Conservation (phyloP, 352 stramenopile species). For the Phytopythium vexans region DNA sequence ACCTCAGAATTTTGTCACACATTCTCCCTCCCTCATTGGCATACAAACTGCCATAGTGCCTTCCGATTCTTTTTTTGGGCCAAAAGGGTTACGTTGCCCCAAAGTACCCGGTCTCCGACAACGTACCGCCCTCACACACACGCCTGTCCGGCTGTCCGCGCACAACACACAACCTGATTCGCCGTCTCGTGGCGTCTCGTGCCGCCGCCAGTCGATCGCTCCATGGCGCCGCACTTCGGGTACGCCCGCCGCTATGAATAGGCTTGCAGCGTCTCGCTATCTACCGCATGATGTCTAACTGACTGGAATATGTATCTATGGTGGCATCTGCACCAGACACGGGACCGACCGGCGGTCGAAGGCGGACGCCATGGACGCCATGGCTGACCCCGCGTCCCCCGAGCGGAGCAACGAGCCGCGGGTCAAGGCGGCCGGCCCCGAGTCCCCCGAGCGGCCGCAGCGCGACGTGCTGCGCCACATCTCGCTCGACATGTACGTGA, state of each 20-base stretch:
- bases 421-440: slow-evolving; percentile 1
- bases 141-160: not conserved
- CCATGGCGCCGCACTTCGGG: slow-evolving; percentile 46
- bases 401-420: not conserved
- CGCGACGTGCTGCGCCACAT: slow-evolving; percentile 73
- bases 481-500: slow-evolving; percentile 75
- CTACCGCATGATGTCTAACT: too few relatives aligned
- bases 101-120: not conserved
- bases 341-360: not conserved
- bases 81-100: not conserved
- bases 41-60: not conserved
- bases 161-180: slow-evolving; percentile 1
- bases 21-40: not conserved
- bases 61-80: not conserved
- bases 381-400: slow-evolving; percentile 1
- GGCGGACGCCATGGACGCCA: not conserved
- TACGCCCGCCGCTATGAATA: slow-evolving; percentile 6
- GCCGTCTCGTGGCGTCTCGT: not conserved
- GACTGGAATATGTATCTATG: too few relatives aligned
- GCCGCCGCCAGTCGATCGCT: not conserved
- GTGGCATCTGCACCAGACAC: too few relatives aligned
- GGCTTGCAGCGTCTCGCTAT: too few relatives aligned
- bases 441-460: slow-evolving; percentile 29
- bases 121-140: not conserved
- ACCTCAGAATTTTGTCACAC: slow-evolving; percentile 2